Base-by-base conservation (phyloP, 345 rosid genomes). In the Pugionium cornutum region DNA sequence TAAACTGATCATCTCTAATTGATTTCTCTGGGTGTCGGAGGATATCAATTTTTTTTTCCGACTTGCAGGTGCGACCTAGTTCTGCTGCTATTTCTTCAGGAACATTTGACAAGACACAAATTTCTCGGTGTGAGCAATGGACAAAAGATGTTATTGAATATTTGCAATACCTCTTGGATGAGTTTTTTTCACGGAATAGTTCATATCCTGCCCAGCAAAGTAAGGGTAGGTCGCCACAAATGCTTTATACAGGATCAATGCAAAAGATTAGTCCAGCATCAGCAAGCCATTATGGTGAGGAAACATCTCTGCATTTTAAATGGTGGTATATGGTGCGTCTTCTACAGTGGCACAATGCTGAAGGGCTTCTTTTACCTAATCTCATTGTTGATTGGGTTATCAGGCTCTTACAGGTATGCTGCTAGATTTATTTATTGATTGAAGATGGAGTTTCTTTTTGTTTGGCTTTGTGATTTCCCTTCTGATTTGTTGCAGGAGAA, bases 271-370 rank as follows among this genome's bases (percentile, higher is more conserved):
- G 87, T 73, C 67, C 82, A 52, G 67, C 83, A 73, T 73, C 86
- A 40, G 65, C 85, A 47, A 62, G 78, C 40, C 61, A 75, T 50
- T 88, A 95, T 51, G 80, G 86, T 27, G 99, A 89, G 35, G 99
- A 95, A 77, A 83, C 97, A 52, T 79, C 98, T 65, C 76, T 89
- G 53, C 86, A 89, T 80, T 79, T 82, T 60, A 95, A 87, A 76
- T 95, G 98, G 99, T 83, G 90, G 88, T 95, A 95, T 80, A 77
- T 91, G 73, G 94, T 89, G 70, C 85, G 94, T 59, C 94, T 95
- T 45, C 74, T 95, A 77, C 98, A 87, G 42, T 95, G 98, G 94
- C 96, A 89, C 80, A 83, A 79, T 77, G 80, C 94, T 44, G 99
- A 89, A 74, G 98, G 99, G 62, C 81, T 95, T 43, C 83, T 91